A percentile compares a stretch with the other conserved stretches of the same genome.
phyloP scores from a whole-genome alignment of 768 basidiomycete genomes.

The Phaeotremella fagi region DNA sequence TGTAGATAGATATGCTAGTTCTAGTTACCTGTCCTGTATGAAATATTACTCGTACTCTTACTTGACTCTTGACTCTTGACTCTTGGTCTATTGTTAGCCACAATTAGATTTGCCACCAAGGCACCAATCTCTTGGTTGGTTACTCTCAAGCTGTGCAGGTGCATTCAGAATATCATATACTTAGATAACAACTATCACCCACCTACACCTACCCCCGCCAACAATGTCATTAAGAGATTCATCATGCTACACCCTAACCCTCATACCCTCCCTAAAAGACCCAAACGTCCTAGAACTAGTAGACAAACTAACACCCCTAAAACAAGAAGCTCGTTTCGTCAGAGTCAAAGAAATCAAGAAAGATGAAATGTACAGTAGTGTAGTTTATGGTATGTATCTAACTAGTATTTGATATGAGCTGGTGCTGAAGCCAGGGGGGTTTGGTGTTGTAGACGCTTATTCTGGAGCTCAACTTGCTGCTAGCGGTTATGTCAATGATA shows the following conservation, averaged over 20 bases:
- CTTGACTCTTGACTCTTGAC: no score
- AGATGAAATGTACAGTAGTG: slow-evolving; percentile 28
- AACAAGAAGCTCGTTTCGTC: slow-evolving; percentile 18
- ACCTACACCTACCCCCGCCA: neutral
- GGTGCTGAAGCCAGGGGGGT: neutral
- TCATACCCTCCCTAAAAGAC: slow-evolving; percentile 12
- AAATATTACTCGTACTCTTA: no score
- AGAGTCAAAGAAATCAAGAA: slow-evolving; percentile 22
- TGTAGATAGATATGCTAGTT: no score
- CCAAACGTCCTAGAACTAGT: slow-evolving; percentile 17
- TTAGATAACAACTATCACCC: no score
- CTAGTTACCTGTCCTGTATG: no score
- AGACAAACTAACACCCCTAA: slow-evolving; percentile 4
- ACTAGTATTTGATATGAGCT: neutral
- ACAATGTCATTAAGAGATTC: slow-evolving; percentile 32
- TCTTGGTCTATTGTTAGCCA: no score
- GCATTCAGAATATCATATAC: no score
- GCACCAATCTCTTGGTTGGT: no score
- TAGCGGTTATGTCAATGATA: slow-evolving; percentile 25
- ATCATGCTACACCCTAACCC: slow-evolving; percentile 31
- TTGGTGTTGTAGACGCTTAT: slow-evolving; percentile 25
- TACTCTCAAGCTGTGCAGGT: no score
- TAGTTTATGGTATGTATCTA: slow-evolving; percentile 31
- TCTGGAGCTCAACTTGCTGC: slow-evolving; percentile 38
- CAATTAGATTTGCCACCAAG: no score